Evolutionary conservation across 805 yeast genomes (phyloP), one percentile per base, ranked within the genome.

Genomic region (Schwanniomyces vanrijiae): DNA sequence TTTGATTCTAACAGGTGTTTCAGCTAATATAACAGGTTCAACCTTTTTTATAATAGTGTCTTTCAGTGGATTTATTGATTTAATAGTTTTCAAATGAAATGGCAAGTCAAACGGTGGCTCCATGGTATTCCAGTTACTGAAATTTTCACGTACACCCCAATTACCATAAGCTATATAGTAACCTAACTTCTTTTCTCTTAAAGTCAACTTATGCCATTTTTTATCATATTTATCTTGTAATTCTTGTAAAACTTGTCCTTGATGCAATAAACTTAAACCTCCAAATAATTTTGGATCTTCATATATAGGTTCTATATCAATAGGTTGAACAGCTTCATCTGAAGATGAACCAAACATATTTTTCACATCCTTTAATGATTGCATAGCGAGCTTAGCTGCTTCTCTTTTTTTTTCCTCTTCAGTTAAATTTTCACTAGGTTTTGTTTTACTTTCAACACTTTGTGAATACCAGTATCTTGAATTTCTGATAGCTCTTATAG

Each of bases 161-260:
- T 84, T 72, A 2, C 91, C 91, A 62, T 82, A 87, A 0, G 84
- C 75, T 25, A 84, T 73, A 66, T 76, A 83, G 60, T 81, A 84
- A 8, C 81, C 75, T 52, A 84, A 68, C 50, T 77, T 69, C 58
- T 85, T 84, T 44, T 76, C 76, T 43, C 77, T 74, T 10, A 50
- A 50, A 3, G 80, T 70, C 39, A 84, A 52, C 35, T 69, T 63
- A 2, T 62, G 61, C 95, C 95, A 87, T 45, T 77, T 72, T 44
- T 72, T 72, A 52, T 77, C 81, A 57, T 66, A 69, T 47, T 73
- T 79, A 58, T 53, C 76, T 62, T 61, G 83, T 63, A 73, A 62
- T 48, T 82, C 84, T 35, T 75, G 73, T 24, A 78, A 65, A 16
- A 76, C 77, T 53, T 81, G 85, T 42, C 84, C 82, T 55, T 83